Percentiles rank a stretch among this genome's conserved stretches.
Evolutionary conservation across 495 filamentous ascomycete species (phyloP).

Genomic region (Hypoxylon trugodes): DNA sequence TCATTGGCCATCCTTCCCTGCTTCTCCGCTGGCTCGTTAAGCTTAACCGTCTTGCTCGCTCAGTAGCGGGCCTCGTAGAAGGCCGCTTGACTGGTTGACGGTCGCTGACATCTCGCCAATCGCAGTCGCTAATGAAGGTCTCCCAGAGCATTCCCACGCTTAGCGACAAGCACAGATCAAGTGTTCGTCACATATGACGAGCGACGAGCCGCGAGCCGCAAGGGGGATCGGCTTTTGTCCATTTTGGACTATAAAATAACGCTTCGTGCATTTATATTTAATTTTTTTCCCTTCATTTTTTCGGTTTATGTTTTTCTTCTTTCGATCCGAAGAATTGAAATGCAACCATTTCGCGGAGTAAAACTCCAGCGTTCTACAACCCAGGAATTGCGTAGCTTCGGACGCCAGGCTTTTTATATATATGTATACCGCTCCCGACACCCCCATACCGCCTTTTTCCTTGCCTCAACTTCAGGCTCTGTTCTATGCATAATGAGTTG

Average conservation of each 20-base stretch:
- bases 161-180: constrained; percentile 50
- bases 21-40: constrained; percentile 27
- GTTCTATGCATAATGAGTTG: constrained; percentile 53
- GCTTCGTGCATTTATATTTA: constrained; percentile 1
- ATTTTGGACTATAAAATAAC: constrained; percentile 31
- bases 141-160: constrained; percentile 34
- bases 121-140: constrained; percentile 32
- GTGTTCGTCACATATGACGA: constrained; percentile 49
- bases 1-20: constrained; percentile 40
- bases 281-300: no score
- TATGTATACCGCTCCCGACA: constrained; percentile 27
- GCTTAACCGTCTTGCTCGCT: constrained; percentile 36
- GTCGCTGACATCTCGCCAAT: constrained; percentile 46
- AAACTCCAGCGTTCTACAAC: constrained; percentile 18
- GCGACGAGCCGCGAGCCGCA: constrained; percentile 44
- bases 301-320: no score
- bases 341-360: constrained; percentile 26
- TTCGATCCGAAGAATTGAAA: constrained; percentile 22
- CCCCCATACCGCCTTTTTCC: constrained; percentile 47
- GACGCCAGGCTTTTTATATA: constrained; percentile 38
- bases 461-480: constrained; percentile 44
- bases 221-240: constrained; percentile 12
- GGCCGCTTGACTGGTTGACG: constrained; percentile 43
- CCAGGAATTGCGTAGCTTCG: constrained; percentile 29
- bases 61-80: constrained; percentile 30